Base-by-base conservation (phyloP, 2,329 filamentous ascomycete species). In the Tolypocladium amazonense region DNA sequence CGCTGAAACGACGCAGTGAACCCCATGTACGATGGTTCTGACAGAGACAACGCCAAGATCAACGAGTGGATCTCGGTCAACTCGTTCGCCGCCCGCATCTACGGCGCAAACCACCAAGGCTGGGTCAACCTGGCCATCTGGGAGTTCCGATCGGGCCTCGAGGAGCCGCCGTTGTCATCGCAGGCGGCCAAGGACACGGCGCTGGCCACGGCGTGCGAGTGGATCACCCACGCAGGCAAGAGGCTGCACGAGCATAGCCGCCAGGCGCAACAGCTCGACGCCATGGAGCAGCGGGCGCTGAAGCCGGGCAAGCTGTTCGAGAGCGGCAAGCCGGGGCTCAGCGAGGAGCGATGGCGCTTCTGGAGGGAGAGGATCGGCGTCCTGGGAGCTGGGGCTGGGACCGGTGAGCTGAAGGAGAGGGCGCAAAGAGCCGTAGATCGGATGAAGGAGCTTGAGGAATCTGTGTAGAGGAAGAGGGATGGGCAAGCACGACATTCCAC, bases 31-130 rank as follows among this genome's bases (percentile, higher is more conserved):
- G 61, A 70, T 50, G 63, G 61, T 58, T 64, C 63, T 25, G 63
- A 67, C 11, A 39, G 59, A n/a, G 64, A 70, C 50, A 60, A 64
- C 25, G 58, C 43, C 39, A 53, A 62, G 14, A 59, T 68, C 37
- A 27, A 61, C 4, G 60, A 68, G 56, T 74, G 70, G 70, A 61
- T 69, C 38, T 70, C 68, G 12, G 62, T 73, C 63, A 71, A 73
- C 65, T 70, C 70, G 14, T 71, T 73, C 53, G 65, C 66, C 56
- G 72, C 72, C 30, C 70, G 67, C 56, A 61, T 72, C 23, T 64
- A 69, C 58, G 67, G 65, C 60, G 56, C 61, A n/a, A 39, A 53
- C 9, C 61, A 67, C 23, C 59, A 62, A 30, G 18, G 56, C 14
- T 70, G 68, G 64, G 62, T 62, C 50, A 69, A 69, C 57, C 65